Evolutionary conservation across 2,329 filamentous ascomycete species (phyloP).

Genomic region (Karstenula rhodostoma): DNA sequence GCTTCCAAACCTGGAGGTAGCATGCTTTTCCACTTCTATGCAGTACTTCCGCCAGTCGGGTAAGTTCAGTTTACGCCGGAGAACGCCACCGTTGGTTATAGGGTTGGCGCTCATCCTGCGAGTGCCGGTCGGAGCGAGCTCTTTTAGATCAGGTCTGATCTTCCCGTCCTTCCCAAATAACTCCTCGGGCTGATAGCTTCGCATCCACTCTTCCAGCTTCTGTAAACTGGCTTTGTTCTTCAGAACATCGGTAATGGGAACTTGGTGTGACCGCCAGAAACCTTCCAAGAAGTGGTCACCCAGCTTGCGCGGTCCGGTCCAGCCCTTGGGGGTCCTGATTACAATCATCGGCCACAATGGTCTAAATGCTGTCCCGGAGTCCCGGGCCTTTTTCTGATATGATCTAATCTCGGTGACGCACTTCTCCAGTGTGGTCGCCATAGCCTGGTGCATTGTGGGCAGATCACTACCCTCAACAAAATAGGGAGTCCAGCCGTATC

Average conservation of each 20-base stretch:
- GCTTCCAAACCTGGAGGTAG: conserved; percentile 64
- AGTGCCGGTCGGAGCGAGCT: conserved; percentile 70
- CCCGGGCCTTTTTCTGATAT: conserved; percentile 75
- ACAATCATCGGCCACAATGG: conserved; percentile 82
- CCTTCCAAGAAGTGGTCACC: conserved; percentile 75
- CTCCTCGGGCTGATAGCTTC: conserved; percentile 75
- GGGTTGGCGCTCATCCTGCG: conserved; percentile 81
- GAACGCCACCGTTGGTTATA: conserved; percentile 73
- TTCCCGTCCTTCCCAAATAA: conserved; percentile 72
- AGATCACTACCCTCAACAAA: conserved; percentile 80
- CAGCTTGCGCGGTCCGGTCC: conserved; percentile 77
- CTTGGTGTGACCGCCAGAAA: conserved; percentile 82
- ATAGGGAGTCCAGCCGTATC: conserved; percentile 81
- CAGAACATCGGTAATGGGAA: conserved; percentile 75
- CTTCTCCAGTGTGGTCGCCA: conserved; percentile 78
- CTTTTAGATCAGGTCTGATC: conserved; percentile 68
- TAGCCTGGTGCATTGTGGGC: conserved; percentile 80
- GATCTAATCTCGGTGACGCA: conserved; percentile 74
- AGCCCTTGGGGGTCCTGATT: conserved; percentile 79
- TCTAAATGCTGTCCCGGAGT: conserved; percentile 72
- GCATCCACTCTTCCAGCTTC: conserved; percentile 79
- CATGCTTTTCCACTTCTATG: conserved; percentile 68
- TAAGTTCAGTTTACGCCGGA: conserved; percentile 72
- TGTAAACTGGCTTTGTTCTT: conserved; percentile 72
- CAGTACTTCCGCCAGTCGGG: conserved; percentile 75